Evolutionary conservation across 805 yeast species (phyloP).

Genomic region (Sungouiella thailandica): DNA sequence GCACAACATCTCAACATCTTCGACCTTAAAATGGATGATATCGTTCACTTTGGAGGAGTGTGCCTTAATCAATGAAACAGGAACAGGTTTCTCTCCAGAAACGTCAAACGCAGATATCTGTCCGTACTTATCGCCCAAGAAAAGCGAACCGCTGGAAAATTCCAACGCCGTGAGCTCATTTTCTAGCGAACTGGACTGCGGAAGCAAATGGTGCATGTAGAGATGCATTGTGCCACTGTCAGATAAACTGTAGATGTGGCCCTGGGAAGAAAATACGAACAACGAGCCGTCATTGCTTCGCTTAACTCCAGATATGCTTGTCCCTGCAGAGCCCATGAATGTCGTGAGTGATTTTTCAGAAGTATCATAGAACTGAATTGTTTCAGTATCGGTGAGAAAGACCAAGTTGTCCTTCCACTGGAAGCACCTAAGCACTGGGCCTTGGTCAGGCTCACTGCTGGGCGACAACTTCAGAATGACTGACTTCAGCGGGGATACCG

Average conservation of each 20-base stretch:
- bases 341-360: not conserved
- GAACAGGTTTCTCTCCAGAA: slow-evolving; percentile 13
- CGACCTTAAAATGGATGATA: slow-evolving; percentile 30
- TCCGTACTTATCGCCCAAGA: slow-evolving; percentile 50
- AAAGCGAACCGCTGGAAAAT: slow-evolving; percentile 20
- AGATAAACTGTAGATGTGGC: slow-evolving; percentile 11
- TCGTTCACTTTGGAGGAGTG: slow-evolving; percentile 52
- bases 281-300: slow-evolving; percentile 6
- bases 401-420: not conserved
- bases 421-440: not conserved
- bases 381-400: not conserved
- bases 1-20: slow-evolving; percentile 27
- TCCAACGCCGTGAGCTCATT: slow-evolving; percentile 43
- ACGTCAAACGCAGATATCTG: slow-evolving; percentile 24
- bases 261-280: slow-evolving; percentile 18
- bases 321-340: not conserved
- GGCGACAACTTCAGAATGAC: not conserved
- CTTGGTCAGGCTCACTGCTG: not conserved
- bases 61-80: slow-evolving; percentile 33
- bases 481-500: not conserved
- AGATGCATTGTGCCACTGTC: not conserved
- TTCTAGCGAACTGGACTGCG: slow-evolving; percentile 13
- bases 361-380: not conserved
- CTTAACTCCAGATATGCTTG: slow-evolving; percentile 4
- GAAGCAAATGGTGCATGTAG: slow-evolving; percentile 1